Percentiles rank a stretch among this genome's conserved stretches.
phyloP scores from a whole-genome alignment of 2,329 filamentous ascomycete genomes.

The Penicillium polonicum region DNA sequence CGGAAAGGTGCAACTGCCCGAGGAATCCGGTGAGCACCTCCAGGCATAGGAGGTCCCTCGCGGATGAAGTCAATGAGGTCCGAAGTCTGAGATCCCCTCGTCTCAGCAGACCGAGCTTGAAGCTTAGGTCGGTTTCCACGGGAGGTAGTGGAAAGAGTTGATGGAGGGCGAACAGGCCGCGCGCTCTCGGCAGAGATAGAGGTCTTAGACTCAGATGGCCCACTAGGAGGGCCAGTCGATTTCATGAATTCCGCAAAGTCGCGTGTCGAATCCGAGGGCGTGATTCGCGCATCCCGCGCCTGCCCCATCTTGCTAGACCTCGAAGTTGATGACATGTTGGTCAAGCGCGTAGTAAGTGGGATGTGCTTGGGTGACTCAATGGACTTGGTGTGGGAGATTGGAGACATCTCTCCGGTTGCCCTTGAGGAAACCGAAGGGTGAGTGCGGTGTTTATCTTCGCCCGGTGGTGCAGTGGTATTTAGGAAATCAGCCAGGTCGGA shows the following conservation, averaged over 20 bases:
- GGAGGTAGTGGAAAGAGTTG: conserved; percentile 18
- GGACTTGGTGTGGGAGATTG: conserved; percentile 22
- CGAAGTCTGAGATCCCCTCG: conserved; percentile 66
- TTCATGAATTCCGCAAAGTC: conserved; percentile 91
- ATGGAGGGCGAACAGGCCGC: conserved; percentile 15
- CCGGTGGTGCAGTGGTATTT: conserved; percentile 37
- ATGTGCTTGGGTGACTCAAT: conserved; percentile 27
- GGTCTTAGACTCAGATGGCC: conserved; percentile 9
- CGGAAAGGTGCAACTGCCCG: conserved; percentile 82
- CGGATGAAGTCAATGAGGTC: conserved; percentile 96
- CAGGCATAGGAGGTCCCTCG: conserved; percentile 68
- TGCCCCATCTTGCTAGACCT: conserved; percentile 32
- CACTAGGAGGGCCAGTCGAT: conserved; percentile 66
- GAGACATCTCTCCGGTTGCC: conserved; percentile 16
- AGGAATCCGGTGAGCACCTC: conserved; percentile 69
- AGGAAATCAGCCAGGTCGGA: conserved; percentile 42
- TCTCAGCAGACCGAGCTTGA: conserved; percentile 69
- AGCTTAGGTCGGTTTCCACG: conserved; percentile 49
- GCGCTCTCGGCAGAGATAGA: conserved; percentile 3
- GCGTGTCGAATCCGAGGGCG: conserved; percentile 65
- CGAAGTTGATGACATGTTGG: conserved; percentile 14
- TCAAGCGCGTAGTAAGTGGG: conserved; percentile 22
- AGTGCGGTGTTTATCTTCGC: conserved; percentile 22
- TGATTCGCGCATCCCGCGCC: conserved; percentile 70
- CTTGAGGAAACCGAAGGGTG: conserved; percentile 24